A percentile compares a stretch with the other conserved stretches of the same genome.
These are phyloP conservation scores for Murraya koenigii DNA, from an alignment of 345 rosid genomes.

Conservation along the genomic window DNA sequence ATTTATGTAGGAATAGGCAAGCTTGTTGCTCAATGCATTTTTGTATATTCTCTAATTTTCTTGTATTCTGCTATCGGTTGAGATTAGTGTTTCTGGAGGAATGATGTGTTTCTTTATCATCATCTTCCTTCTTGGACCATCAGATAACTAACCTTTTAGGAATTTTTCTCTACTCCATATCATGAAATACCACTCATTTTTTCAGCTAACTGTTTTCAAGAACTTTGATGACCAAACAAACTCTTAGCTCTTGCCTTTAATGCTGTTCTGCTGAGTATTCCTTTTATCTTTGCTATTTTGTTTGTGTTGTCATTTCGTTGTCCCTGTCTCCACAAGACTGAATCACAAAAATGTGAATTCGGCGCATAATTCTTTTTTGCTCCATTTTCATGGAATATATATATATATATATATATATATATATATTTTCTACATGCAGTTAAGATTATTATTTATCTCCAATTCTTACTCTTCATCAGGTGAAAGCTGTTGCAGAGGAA, in stretches of 20 bases:
- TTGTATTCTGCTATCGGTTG: not conserved
- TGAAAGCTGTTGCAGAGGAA: slow-evolving; percentile 98
- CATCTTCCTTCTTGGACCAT: not conserved
- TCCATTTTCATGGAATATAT: not conserved
- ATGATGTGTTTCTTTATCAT: not conserved
- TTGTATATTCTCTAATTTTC: not conserved
- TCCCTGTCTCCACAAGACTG: not conserved
- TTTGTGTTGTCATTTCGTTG: not conserved
- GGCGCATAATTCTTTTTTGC: not conserved
- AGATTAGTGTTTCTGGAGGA: not conserved
- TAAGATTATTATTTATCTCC: not conserved
- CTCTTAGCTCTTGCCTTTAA: not conserved
- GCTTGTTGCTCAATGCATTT: slow-evolving; percentile 4
- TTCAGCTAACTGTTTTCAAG: not conserved
- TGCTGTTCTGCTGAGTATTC: not conserved
- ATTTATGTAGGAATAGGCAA: not conserved
- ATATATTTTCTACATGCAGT: not conserved
- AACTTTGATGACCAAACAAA: not conserved
- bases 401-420: no score
- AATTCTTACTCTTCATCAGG: slow-evolving; percentile 39
- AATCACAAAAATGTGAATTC: not conserved
- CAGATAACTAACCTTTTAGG: not conserved
- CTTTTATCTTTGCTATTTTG: not conserved
- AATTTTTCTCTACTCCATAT: not conserved
- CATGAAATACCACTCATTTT: not conserved